Percentiles rank a stretch among this genome's conserved stretches.
Conservation (phyloP, 2,329 filamentous ascomycete species). For the Xylariaceae sp. region DNA sequence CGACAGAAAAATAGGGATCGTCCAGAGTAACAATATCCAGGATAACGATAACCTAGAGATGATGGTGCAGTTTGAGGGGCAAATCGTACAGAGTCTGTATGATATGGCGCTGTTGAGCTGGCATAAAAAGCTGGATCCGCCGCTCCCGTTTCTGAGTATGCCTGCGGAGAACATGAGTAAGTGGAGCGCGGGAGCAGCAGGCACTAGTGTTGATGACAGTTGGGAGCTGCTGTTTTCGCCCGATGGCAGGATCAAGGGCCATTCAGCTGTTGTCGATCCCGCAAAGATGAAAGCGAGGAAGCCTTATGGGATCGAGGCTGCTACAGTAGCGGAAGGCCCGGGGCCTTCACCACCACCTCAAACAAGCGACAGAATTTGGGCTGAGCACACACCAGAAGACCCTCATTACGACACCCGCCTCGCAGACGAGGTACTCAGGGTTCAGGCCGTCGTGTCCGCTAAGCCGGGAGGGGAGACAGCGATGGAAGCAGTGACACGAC, state of each 20-base stretch:
- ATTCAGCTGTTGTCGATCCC: conserved; percentile 27
- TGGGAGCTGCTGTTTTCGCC: conserved; percentile 26
- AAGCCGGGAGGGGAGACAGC: conserved; percentile 45
- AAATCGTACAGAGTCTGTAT: conserved; percentile 70
- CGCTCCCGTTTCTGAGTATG: conserved; percentile 49
- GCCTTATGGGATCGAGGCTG: conserved; percentile 7
- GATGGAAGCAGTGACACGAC: conserved; percentile 55
- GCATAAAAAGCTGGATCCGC: conserved; percentile 56
- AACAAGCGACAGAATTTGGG: conserved; percentile 19
- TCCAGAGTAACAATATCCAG: conserved; percentile 75
- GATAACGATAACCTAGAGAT: conserved; percentile 79
- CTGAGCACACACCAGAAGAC: conserved; percentile 52
- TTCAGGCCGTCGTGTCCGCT: conserved; percentile 52
- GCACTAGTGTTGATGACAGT: conserved; percentile 21
- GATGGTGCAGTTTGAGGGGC: conserved; percentile 70
- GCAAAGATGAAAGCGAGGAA: conserved; percentile 17
- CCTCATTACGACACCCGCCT: conserved; percentile 61
- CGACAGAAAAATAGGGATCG: conserved; percentile 62
- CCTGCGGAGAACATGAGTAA: too few species aligned
- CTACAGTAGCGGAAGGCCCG: too few species aligned
- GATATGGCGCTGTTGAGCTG: conserved; percentile 70
- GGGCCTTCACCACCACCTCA: too few species aligned
- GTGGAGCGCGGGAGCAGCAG: conserved; percentile 25
- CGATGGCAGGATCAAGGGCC: conserved; percentile 28
- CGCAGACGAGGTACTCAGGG: conserved; percentile 53